Percentiles rank a stretch among this genome's conserved stretches.
These are phyloP conservation scores for Drosera spatulata DNA, from an alignment of 179 eudicot genomes.

Conservation along the genomic window DNA sequence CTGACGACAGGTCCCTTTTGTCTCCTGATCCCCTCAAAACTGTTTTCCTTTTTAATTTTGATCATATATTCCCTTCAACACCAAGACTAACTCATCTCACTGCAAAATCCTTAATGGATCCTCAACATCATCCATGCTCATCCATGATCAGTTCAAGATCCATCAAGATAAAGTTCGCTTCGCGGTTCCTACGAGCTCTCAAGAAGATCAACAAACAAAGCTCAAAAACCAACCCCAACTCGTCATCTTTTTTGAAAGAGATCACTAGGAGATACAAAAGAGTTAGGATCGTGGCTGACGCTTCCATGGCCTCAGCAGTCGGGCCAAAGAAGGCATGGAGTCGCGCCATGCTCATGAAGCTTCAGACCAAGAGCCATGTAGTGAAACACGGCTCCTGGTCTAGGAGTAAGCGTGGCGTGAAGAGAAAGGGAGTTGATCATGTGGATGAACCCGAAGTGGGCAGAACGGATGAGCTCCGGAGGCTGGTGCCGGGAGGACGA, in stretches of 20 bases:
- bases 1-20: conserved; percentile 34
- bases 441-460: too few relatives aligned
- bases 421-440: too few relatives aligned
- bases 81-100: not conserved
- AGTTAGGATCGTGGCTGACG: conserved; percentile 49
- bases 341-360: conserved; percentile 37
- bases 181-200: conserved; percentile 46
- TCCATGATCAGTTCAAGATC: conserved; percentile 21
- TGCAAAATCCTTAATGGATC: conserved; percentile 5
- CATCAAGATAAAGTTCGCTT: conserved; percentile 42
- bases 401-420: too few relatives aligned
- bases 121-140: conserved; percentile 4
- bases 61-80: not conserved
- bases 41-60: not conserved
- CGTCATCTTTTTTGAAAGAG: not conserved
- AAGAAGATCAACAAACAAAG: conserved; percentile 27
- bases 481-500: too few relatives aligned
- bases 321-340: conserved; percentile 60
- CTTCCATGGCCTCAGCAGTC: conserved; percentile 8
- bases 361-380: conserved; percentile 6
- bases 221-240: not conserved
- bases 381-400: not conserved
- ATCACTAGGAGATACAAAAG: conserved; percentile 9
- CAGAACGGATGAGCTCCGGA: too few relatives aligned
- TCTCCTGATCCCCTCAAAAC: not conserved